phyloP scores from a whole-genome alignment of 2,329 filamentous ascomycete genomes.

The Alternaria triticimaculans region DNA sequence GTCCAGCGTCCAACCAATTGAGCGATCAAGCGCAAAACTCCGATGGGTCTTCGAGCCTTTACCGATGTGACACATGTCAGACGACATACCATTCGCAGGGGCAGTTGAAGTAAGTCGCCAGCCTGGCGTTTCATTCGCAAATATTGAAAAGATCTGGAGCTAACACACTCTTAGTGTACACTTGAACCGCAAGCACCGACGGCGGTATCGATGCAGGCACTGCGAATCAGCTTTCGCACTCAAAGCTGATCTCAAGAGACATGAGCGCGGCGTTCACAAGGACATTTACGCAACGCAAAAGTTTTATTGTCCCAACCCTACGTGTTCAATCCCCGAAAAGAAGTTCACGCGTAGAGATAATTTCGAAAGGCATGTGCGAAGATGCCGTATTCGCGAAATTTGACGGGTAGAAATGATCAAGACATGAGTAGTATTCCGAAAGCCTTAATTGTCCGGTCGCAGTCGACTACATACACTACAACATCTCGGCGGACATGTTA shows the following conservation, averaged over 20 bases:
- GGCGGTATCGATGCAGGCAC: slow-evolving; percentile 14
- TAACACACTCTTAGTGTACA: slow-evolving; percentile 11
- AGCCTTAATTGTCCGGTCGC: not conserved
- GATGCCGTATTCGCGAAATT: slow-evolving; percentile 2
- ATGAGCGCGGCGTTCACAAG: slow-evolving; percentile 16
- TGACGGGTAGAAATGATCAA: not conserved
- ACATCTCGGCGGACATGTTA: not conserved
- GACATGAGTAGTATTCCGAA: not conserved
- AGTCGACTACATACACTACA: not conserved
- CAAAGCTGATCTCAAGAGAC: slow-evolving; percentile 20
- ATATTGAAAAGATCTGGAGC: not conserved
- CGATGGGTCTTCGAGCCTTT: not conserved
- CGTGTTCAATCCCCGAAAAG: slow-evolving; percentile 13
- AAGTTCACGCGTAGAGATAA: slow-evolving; percentile 18
- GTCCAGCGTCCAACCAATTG: not conserved
- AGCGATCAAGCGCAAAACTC: not conserved
- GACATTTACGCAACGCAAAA: slow-evolving; percentile 2
- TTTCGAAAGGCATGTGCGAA: slow-evolving; percentile 16
- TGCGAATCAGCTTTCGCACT: slow-evolving; percentile 15
- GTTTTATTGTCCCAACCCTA: slow-evolving; percentile 14
- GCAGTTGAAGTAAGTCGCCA: slow-evolving; percentile 15
- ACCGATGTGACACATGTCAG: slow-evolving; percentile 1
- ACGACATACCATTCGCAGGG: slow-evolving; percentile 6
- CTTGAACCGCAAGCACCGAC: slow-evolving; percentile 22
- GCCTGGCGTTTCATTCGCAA: not conserved